A percentile compares a stretch with the other conserved stretches of the same genome.
Evolutionary conservation across 306 rosid genomes (phyloP).

Genomic region (Lagenaria siceraria): DNA sequence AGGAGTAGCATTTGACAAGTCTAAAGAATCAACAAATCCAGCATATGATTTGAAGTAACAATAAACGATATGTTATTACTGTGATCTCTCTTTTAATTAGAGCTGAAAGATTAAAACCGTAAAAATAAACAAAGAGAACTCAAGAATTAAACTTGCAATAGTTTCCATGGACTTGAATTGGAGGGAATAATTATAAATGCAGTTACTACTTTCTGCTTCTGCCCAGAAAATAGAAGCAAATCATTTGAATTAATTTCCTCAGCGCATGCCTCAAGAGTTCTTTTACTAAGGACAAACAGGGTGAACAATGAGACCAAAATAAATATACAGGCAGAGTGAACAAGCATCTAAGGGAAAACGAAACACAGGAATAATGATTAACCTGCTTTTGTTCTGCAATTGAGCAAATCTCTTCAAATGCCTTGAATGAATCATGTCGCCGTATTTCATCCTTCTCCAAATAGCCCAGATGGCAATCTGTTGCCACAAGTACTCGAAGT

Average conservation of each 20-base stretch:
- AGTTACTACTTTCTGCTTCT: background rate
- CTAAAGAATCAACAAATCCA: background rate
- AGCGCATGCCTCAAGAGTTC: background rate
- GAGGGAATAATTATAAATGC: background rate
- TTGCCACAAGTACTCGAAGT: slow-evolving; percentile 74
- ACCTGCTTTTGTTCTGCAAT: slow-evolving; percentile 60
- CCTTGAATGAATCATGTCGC: slow-evolving; percentile 82
- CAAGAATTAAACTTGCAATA: background rate
- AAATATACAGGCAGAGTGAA: background rate
- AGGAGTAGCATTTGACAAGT: background rate
- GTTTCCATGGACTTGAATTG: background rate
- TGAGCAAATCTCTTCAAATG: slow-evolving; percentile 89
- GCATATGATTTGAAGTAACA: background rate
- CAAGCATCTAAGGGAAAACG: background rate
- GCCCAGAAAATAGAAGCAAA: background rate
- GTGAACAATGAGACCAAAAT: background rate
- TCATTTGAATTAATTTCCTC: background rate
- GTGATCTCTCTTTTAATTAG: background rate
- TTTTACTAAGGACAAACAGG: background rate
- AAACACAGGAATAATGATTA: background rate
- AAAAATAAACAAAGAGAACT: background rate
- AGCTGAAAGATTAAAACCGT: background rate
- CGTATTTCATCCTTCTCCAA: slow-evolving; percentile 96
- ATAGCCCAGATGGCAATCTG: slow-evolving; percentile 92
- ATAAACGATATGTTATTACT: background rate